These are phyloP conservation scores for Pseudozyma thailandica DNA, from an alignment of 1,284 basidiomycete genomes.

Conservation along the genomic window DNA sequence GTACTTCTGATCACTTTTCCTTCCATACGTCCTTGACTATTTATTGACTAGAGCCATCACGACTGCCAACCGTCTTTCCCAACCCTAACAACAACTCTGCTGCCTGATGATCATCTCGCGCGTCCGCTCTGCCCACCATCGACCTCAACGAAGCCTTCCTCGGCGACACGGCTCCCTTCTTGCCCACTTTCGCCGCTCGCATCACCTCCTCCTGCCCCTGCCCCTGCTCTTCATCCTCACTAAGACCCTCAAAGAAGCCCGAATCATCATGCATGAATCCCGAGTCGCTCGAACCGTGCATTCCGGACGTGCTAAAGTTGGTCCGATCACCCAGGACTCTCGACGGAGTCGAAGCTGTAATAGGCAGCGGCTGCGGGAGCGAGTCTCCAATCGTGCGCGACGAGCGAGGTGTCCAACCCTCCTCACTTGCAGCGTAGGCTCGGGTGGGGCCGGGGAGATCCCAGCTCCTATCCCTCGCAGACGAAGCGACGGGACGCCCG, in stretches of 20 bases:
- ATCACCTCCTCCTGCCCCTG: neutral
- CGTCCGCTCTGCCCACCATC: constrained; percentile 7
- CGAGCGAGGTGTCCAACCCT: constrained; percentile 15
- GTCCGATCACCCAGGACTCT: constrained; percentile 34
- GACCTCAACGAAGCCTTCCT: constrained; percentile 26
- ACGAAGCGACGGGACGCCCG: constrained; percentile 4
- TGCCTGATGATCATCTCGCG: constrained; percentile 43
- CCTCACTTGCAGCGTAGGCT: constrained; percentile 11
- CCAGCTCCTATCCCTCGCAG: constrained; percentile 15
- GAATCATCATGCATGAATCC: constrained; percentile 51
- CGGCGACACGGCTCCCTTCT: constrained; percentile 4
- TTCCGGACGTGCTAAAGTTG: constrained; percentile 15
- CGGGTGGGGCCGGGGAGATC: constrained; percentile 10
- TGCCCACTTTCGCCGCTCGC: neutral
- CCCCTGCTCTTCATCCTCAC: constrained; percentile 33
- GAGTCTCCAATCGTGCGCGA: constrained; percentile 9
- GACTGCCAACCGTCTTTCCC: constrained; percentile 29
- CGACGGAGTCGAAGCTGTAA: constrained; percentile 29
- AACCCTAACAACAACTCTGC: constrained; percentile 57
- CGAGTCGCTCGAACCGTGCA: constrained; percentile 9
- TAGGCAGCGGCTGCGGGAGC: constrained; percentile 23
- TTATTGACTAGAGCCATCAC: constrained; percentile 25
- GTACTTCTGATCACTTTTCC: neutral
- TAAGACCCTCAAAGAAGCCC: constrained; percentile 51
- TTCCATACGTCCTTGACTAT: neutral